phyloP scores from a whole-genome alignment of 768 basidiomycete species.

The Mycena haematopus region DNA sequence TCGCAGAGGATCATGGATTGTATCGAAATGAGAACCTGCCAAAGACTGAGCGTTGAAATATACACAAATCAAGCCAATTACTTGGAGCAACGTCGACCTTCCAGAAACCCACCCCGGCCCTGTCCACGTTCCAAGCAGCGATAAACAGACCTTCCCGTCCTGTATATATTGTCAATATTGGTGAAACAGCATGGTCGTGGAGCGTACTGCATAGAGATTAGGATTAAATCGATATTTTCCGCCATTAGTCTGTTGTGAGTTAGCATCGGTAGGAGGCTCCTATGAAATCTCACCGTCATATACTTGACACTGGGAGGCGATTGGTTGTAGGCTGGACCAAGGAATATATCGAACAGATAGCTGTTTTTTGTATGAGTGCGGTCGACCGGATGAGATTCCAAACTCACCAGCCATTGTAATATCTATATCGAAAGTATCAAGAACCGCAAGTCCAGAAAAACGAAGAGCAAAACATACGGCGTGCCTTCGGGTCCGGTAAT shows the following conservation, averaged over 20 bases:
- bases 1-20: slow-evolving; percentile 97
- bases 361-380: slow-evolving; percentile 36
- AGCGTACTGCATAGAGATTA: slow-evolving; percentile 85
- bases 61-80: slow-evolving; percentile 34
- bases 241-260: slow-evolving; percentile 69
- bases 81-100: slow-evolving; percentile 88
- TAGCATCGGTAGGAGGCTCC: background rate
- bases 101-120: slow-evolving; percentile 95
- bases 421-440: slow-evolving; percentile 48
- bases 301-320: slow-evolving; percentile 76
- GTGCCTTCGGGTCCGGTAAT: slow-evolving; percentile 94
- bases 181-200: slow-evolving; percentile 1
- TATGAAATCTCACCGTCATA: slow-evolving; percentile 56
- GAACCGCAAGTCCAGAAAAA: slow-evolving; percentile 16
- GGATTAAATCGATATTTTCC: slow-evolving; percentile 94
- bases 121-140: slow-evolving; percentile 89
- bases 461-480: slow-evolving; percentile 59
- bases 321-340: slow-evolving; percentile 88
- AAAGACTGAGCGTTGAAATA: slow-evolving; percentile 31
- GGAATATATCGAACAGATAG: slow-evolving; percentile 90
- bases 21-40: slow-evolving; percentile 90
- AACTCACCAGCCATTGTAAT: slow-evolving; percentile 88
- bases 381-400: slow-evolving; percentile 4
- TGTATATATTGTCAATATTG: slow-evolving; percentile 35
- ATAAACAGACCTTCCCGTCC: slow-evolving; percentile 96